A percentile compares a stretch with the other conserved stretches of the same genome.
Conservation (phyloP, 169 alveolate species). For the Plasmodium berghei region DNA sequence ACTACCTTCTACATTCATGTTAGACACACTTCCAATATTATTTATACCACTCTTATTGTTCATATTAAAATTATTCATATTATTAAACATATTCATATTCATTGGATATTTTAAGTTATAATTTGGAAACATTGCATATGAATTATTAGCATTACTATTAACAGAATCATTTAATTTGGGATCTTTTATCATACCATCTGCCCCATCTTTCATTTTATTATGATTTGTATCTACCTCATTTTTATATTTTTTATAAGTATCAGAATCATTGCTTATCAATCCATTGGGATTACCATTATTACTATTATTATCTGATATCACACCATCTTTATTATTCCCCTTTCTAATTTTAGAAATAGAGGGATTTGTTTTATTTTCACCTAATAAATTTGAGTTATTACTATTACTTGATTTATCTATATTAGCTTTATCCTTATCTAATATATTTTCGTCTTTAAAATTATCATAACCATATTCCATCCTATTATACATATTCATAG, state of each 20-base stretch:
- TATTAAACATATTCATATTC: slow-evolving; percentile 46
- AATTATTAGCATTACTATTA: slow-evolving; percentile 6
- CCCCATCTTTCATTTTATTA: slow-evolving; percentile 4
- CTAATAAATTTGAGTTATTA: not conserved
- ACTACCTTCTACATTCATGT: not conserved
- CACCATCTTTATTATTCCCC: not conserved
- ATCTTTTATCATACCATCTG: slow-evolving; percentile 2
- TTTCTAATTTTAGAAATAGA: not conserved
- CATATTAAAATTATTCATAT: slow-evolving; percentile 5
- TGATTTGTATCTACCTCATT: slow-evolving; percentile 12
- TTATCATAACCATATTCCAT: slow-evolving; percentile 49
- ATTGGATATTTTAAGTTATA: slow-evolving; percentile 58
- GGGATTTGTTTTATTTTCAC: not conserved
- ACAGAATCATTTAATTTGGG: not conserved
- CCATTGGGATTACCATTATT: slow-evolving; percentile 8
- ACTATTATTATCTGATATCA: slow-evolving; percentile 1
- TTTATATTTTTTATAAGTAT: slow-evolving; percentile 21
- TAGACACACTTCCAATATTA: no score
- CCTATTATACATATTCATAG: slow-evolving; percentile 51
- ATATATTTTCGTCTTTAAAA: slow-evolving; percentile 1
- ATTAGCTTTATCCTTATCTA: slow-evolving; percentile 1
- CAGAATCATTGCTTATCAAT: slow-evolving; percentile 11
- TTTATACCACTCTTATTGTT: not conserved
- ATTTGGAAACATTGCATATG: slow-evolving; percentile 48
- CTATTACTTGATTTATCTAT: not conserved